These are phyloP conservation scores for Brassica incana DNA, from an alignment of 345 rosid species.

Conservation along the genomic window DNA sequence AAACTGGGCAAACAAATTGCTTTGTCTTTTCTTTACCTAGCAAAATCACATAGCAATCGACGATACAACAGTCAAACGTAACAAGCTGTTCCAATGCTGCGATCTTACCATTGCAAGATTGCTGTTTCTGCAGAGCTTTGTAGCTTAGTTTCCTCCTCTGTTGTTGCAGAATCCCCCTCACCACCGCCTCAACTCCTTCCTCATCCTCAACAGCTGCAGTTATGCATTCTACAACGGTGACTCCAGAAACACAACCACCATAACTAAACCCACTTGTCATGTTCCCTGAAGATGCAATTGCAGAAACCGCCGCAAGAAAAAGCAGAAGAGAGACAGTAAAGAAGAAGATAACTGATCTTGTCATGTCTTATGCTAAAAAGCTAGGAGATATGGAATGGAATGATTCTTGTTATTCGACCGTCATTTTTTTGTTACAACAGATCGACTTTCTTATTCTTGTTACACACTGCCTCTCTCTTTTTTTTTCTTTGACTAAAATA, in stretches of 20 bases:
- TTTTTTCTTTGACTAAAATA: no score
- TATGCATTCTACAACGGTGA: conserved; percentile 17
- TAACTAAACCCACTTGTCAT: conserved; percentile 2
- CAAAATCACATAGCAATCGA: no score
- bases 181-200: conserved; percentile 19
- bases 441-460: no score
- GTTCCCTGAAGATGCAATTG: conserved; percentile 12
- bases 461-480: no score
- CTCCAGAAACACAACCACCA: conserved; percentile 23
- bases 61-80: not conserved
- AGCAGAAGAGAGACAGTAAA: conserved; percentile 17
- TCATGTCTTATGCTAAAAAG: no score
- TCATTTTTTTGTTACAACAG: no score
- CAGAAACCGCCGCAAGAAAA: not conserved
- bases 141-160: conserved; percentile 9
- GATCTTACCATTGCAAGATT: not conserved
- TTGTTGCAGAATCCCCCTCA: conserved; percentile 24
- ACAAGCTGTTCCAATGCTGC: not conserved
- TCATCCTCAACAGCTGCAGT: not conserved
- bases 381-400: no score
- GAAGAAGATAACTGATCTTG: not conserved
- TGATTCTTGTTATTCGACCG: no score
- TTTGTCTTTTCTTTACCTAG: not conserved
- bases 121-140: not conserved
- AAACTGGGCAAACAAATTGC: not conserved